phyloP scores from a whole-genome alignment of 495 filamentous ascomycete species.

The Penicillium desertorum region DNA sequence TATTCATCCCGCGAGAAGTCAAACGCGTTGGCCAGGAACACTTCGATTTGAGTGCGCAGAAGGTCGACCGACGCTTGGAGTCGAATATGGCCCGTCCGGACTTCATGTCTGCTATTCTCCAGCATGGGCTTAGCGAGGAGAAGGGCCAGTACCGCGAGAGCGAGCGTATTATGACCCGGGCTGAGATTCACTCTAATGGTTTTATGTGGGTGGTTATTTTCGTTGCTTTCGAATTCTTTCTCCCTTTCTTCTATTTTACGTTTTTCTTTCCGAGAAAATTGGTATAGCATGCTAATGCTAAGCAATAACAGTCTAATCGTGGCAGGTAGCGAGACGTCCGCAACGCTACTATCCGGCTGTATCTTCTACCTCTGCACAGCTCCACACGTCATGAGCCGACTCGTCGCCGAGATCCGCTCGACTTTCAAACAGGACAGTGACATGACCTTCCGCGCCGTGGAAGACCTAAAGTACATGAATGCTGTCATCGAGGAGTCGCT shows the following conservation, averaged over 20 bases:
- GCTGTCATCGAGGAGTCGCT: slow-evolving; percentile 47
- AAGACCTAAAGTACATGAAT: slow-evolving; percentile 32
- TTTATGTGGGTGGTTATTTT: slow-evolving; percentile 24
- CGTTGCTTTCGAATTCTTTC: not conserved
- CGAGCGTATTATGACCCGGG: slow-evolving; percentile 25
- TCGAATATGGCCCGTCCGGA: slow-evolving; percentile 20
- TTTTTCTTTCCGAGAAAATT: not conserved
- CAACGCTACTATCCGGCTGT: slow-evolving; percentile 49
- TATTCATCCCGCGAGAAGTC: slow-evolving; percentile 15
- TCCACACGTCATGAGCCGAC: slow-evolving; percentile 33
- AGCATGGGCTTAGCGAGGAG: slow-evolving; percentile 27
- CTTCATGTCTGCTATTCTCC: slow-evolving; percentile 30
- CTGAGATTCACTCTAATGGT: slow-evolving; percentile 32
- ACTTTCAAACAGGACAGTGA: slow-evolving; percentile 37
- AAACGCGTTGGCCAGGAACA: slow-evolving; percentile 21
- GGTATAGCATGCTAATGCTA: not conserved
- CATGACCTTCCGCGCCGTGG: slow-evolving; percentile 46
- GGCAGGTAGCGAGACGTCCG: slow-evolving; percentile 59
- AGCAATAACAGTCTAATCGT: slow-evolving; percentile 27
- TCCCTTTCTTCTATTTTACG: not conserved
- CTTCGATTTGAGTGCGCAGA: slow-evolving; percentile 27
- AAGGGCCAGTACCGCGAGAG: slow-evolving; percentile 20
- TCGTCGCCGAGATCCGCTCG: slow-evolving; percentile 47
- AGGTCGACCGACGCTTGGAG: slow-evolving; percentile 24
- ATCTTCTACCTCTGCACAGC: slow-evolving; percentile 52